Evolutionary conservation across 2,329 filamentous ascomycete genomes (phyloP).

Genomic region (Ophiocordyceps robertsii): DNA sequence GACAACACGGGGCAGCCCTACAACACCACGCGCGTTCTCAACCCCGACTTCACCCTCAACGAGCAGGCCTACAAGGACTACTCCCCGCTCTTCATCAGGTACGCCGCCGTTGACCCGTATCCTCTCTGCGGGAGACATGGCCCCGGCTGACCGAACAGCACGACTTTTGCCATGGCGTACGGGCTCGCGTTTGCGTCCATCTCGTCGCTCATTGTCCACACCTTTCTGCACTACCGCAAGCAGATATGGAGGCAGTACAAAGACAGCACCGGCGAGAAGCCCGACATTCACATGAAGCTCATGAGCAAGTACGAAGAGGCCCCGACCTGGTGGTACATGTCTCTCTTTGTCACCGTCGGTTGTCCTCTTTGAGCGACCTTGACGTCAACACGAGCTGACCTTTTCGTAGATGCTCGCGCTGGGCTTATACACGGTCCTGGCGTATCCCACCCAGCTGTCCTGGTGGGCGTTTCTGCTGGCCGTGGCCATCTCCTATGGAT

Average conservation of each 20-base stretch:
- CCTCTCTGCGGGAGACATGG: background rate
- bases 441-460: conserved; percentile 51
- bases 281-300: conserved; percentile 50
- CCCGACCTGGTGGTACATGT: conserved; percentile 50
- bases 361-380: background rate
- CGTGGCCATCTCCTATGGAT: conserved; percentile 48
- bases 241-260: conserved; percentile 52
- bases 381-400: background rate
- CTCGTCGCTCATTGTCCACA: conserved; percentile 54
- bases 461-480: conserved; percentile 64
- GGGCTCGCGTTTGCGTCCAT: conserved; percentile 63
- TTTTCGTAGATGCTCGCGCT: conserved; percentile 33
- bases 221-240: conserved; percentile 50
- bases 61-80: conserved; percentile 51
- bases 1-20: conserved; percentile 55
- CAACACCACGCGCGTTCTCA: conserved; percentile 51
- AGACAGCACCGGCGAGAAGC: conserved; percentile 44
- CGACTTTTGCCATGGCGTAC: conserved; percentile 57
- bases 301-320: conserved; percentile 51
- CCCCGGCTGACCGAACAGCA: conserved; percentile 26
- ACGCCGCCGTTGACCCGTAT: background rate
- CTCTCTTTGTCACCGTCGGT: conserved; percentile 40
- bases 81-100: conserved; percentile 53
- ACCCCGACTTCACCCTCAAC: conserved; percentile 47
- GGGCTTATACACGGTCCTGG: conserved; percentile 40